phyloP scores from a whole-genome alignment of 441 rosid species.

The Pelargonium myrrhifolium region DNA sequence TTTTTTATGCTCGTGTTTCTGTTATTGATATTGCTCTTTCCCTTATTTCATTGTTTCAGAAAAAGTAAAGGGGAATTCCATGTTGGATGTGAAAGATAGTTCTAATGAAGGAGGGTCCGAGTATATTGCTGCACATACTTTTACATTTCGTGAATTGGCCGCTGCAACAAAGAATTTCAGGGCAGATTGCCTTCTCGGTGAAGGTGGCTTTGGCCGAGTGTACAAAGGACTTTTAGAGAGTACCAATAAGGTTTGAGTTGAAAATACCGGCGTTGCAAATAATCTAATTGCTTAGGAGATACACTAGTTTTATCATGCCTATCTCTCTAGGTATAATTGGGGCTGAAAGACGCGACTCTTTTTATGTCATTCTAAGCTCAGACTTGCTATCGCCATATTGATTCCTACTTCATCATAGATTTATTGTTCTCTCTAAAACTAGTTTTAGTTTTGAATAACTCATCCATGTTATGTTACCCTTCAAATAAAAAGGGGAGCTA shows the following conservation, averaged over 20 bases:
- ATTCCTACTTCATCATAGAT: background rate
- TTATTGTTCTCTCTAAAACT: background rate
- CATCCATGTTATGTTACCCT: background rate
- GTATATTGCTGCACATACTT: constrained; percentile 46
- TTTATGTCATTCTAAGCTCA: background rate
- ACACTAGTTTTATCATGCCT: background rate
- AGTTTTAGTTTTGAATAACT: background rate
- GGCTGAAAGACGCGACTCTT: background rate
- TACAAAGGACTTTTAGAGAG: constrained; percentile 49
- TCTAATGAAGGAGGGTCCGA: constrained; percentile 36
- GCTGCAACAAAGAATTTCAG: constrained; percentile 49
- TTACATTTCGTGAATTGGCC: constrained; percentile 48
- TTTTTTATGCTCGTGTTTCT: background rate
- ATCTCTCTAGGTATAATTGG: background rate
- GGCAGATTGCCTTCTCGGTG: constrained; percentile 56
- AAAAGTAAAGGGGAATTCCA: constrained; percentile 29
- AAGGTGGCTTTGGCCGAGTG: constrained; percentile 64
- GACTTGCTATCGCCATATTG: background rate
- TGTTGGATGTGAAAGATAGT: constrained; percentile 23
- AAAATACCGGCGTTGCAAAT: background rate
- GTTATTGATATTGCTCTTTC: background rate
- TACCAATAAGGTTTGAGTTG: constrained; percentile 34
- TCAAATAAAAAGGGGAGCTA: background rate
- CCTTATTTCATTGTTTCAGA: constrained; percentile 28
- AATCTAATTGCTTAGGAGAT: background rate